Evolutionary conservation across 176 grass and related monocot genomes (phyloP).

Genomic region (Melocanna baccifera): DNA sequence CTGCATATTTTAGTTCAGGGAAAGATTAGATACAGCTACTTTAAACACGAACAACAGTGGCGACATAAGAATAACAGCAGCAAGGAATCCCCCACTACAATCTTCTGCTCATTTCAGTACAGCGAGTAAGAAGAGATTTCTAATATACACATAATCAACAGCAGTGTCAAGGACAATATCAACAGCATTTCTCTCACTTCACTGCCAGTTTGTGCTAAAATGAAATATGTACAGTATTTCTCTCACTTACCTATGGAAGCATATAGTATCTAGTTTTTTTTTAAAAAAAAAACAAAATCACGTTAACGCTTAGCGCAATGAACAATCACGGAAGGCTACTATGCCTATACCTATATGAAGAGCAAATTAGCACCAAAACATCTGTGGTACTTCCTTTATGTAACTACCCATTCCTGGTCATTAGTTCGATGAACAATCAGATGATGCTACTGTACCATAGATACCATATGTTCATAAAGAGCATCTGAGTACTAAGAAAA

Average conservation of each 20-base stretch:
- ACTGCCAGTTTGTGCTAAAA: background rate
- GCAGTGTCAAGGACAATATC: background rate
- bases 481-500: constrained; percentile 3
- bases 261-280: background rate
- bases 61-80: background rate
- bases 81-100: background rate
- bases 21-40: background rate
- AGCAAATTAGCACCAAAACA: background rate
- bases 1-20: constrained; percentile 43
- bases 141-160: too few relatives aligned
- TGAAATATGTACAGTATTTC: background rate
- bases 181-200: background rate
- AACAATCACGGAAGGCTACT: constrained; percentile 1
- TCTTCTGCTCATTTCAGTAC: background rate
- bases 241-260: background rate
- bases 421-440: background rate
- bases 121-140: background rate
- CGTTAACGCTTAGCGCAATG: background rate
- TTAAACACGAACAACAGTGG: background rate
- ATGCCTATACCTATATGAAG: background rate
- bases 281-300: background rate
- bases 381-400: background rate
- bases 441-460: background rate
- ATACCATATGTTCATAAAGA: constrained; percentile 1
- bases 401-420: constrained; percentile 1